These are phyloP conservation scores for Aspergillus aculeatinus DNA, from an alignment of 2,329 filamentous ascomycete genomes.

Conservation along the genomic window DNA sequence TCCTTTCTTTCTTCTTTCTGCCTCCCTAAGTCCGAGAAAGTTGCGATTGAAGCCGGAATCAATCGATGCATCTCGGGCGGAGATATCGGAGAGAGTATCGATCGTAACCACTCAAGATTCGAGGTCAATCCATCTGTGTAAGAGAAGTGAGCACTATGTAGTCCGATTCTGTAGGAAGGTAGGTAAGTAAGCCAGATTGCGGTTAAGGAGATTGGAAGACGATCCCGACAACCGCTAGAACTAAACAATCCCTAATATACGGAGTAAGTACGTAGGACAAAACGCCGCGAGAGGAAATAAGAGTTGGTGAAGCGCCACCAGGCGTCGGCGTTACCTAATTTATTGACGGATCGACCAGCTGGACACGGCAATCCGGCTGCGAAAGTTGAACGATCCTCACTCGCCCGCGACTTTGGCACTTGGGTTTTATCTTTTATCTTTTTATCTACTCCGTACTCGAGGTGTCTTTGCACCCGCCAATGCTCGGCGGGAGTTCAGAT, in stretches of 20 bases:
- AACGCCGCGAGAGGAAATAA: background rate
- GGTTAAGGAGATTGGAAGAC: background rate
- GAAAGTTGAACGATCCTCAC: background rate
- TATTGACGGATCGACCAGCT: slow-evolving; percentile 8
- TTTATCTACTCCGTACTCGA: too few relatives aligned
- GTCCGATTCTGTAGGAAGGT: background rate
- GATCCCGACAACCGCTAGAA: background rate
- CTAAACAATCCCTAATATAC: background rate
- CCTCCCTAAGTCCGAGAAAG: too few relatives aligned
- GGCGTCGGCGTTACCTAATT: slow-evolving; percentile 4
- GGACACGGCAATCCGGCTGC: slow-evolving; percentile 6
- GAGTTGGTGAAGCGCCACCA: slow-evolving; percentile 3
- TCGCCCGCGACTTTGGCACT: too few relatives aligned
- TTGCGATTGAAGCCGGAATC: too few relatives aligned
- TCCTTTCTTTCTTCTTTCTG: too few relatives aligned
- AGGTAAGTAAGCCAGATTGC: background rate
- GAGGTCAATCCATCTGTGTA: too few relatives aligned
- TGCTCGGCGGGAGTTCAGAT: background rate
- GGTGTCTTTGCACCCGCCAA: background rate
- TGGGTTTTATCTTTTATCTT: too few relatives aligned
- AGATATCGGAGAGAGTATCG: too few relatives aligned
- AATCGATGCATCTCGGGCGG: too few relatives aligned
- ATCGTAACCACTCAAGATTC: too few relatives aligned
- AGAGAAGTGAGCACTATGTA: too few relatives aligned
- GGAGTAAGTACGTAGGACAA: slow-evolving; percentile 5